Base-by-base conservation (phyloP, 345 rosid genomes). In the Hibiscus tridactylites region DNA sequence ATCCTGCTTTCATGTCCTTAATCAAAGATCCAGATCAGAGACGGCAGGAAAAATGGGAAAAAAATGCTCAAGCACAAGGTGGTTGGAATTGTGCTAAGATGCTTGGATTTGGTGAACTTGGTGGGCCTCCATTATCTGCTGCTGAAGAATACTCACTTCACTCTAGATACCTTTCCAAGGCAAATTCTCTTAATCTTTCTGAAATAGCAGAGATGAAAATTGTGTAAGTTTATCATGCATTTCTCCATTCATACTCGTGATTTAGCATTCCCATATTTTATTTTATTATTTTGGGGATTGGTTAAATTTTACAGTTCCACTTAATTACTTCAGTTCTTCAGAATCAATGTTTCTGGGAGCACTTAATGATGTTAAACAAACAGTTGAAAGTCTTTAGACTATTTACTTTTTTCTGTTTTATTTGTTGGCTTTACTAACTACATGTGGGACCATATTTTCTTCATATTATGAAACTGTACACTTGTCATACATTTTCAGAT, bases 121-220 rank as follows among this genome's bases (percentile, higher is more conserved):
- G 97, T 76, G 93, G 89, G 56, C 89, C 97, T 63, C 76, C 84
- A 60, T 79, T 95, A 44, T 85, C 98, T 71, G 84, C 86, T 68
- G 90, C 98, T 54, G 98, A 95, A 86, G 94, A 95, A 78, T 92
- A 90, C 78, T 86, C 97, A 17, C 92, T 95, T 72, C 99, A 95
- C 80, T 89, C 99, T 17, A 88, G 97, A 86, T 92, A 88, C 83
- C 90, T 95, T 44, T 82, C 97, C n/a, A 95, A 89, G 85, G 98
- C 98, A 33, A 90, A 90, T 75, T 90, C 97, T 71, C 83, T 88
- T 33, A 89, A 90, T 86, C 92, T 89, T 71, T 95, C 99, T 7
- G 97, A 95, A 81, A 92, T 92, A 73, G 91, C 97, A 46, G 99
- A 95, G 80, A 95, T 92, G 97, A 95, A 92, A 83, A 89, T 95